Base-by-base conservation (phyloP, 495 filamentous ascomycete species). In the Aspergillus diversus region DNA sequence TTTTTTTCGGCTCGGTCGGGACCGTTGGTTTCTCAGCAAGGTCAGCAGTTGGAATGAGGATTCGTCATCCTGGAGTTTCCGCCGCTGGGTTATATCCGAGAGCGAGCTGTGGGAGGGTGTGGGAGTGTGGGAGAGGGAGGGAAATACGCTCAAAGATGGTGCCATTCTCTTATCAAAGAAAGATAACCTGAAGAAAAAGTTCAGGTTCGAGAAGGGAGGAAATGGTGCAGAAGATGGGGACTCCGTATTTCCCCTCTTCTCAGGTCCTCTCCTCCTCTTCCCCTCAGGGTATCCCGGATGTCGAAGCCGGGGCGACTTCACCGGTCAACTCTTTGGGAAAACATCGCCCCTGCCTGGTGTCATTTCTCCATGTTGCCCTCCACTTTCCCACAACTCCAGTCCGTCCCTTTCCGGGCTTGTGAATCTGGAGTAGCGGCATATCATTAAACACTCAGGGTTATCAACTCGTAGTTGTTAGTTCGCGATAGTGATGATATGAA, bases 281-380 rank as follows among this genome's bases (percentile, higher is more conserved):
- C 33, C 53, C 63, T 47, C 60, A 50, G 33, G 48, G 52, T 17
- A 21, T 43, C 50, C 60, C 39, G 52, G 48, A 34, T 35, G 21
- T 17, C 27, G 12, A 47, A 51, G 37, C 35, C 39, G 57, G 63
- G 57, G 42, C 31, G 48, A 13, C n/a, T 42, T 70, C 64, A 70
- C 68, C 68, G 68, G 68, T 63, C 55, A 67, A 65, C 64, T 7
- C 48, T 58, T 61, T 58, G 15, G 64, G 68, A 52, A 67, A 61
- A 42, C 60, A 34, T 55, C 48, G 63, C 46, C 57, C 63, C 64
- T 55, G 43, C 55, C 15, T 48, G 31, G 52, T 27, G 42, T 33
- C 47, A 32, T 66, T 63, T 66, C 66, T 69, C 66, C 66, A 66
- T 37, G 27, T 33, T 53, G 48, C 32, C 34, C 57, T 60, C 57